Base-by-base conservation (phyloP, 805 yeast genomes). In the Blastobotrys terrestris region DNA sequence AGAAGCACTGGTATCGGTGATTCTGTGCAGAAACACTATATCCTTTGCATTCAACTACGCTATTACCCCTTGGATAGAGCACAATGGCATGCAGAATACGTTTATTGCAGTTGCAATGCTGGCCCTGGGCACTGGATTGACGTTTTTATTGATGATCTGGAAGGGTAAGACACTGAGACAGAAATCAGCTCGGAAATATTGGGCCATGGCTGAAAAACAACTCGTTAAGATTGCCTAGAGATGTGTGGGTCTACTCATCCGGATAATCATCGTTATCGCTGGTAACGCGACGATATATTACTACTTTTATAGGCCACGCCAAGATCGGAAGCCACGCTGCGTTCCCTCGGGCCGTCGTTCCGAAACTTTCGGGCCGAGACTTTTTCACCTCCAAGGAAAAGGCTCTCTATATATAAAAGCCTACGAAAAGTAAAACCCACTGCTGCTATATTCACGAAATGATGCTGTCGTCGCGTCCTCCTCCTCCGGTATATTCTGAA, bases 31-130 rank as follows among this genome's bases (percentile, higher is more conserved):
- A 64, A 81, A 81, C 63, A 68, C 77, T 15, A 76, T 81, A 76
- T 77, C 79, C 14, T 83, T 83, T 61, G 83, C 79, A 2, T 75
- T 79, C 65, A 77, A 77, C 48, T 82, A 81, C 54, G 85, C 83
- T 22, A 73, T 80, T 53, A 80, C 83, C 2, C 78, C 81, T 15
- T 83, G 85, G 81, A 69, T 80, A 39, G 65, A 60, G 2, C 72
- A 76, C 56, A 65, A 72, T 49, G 87, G 87, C 1, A 68, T 73
- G 51, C 79, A 80, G 58, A 76, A 80, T 59, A 73, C 83, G 15
- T 81, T 81, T 55, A 74, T 81, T 48, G 76, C 79, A 1, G 77
- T 81, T 11, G 84, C 79, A 0, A 77, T 77, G 52, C 72, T 80
- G 57, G 73, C 79, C 49, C 63, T 81, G 39, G 73, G 73, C 55